Evolutionary conservation across 2,329 filamentous ascomycete genomes (phyloP), one percentile per base, ranked within the genome.

Genomic region (Hymenoscyphus albidus): DNA sequence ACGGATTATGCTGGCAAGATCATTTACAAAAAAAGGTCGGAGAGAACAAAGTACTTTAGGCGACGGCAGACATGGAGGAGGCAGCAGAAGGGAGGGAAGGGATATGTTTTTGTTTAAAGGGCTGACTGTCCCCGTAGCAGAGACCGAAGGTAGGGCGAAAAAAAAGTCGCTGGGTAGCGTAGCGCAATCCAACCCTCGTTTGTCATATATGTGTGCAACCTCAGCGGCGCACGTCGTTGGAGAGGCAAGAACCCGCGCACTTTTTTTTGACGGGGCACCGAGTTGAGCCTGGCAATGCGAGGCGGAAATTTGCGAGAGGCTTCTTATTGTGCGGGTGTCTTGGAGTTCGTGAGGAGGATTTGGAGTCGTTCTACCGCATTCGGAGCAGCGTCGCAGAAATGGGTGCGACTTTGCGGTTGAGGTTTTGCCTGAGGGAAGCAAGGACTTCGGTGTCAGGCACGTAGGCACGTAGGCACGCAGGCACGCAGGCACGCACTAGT

Each of bases 171-270:
- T 35, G 9, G 35, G 35, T 35, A 35, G 35, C 35, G 35, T 76
- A 71, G 74, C 73, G 70, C 74, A 72, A 74, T 72, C 73, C 71
- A 72, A 71, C 70, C 71, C 70, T 74, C 73, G 72, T 74, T 75
- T 75, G 74, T 74, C 73, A 74, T 74, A 74, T 74, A 73, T 74
- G 73, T 35, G 73, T 74, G 73, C 70, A 69, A 70, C 70, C 66
- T 69, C 59, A 69, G 44, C 44, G 69, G 72, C 70, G 71, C 65
- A 69, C 64, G 68, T 69, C 64, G 66, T 58, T 70, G 67, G 65
- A 69, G 59, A 70, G 66, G 72, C 69, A 74, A 73, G 73, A 72
- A 75, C 70, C 73, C 73, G 61, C 54, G 39, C 42, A 56, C 42
- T 57, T 57, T 59, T 65, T 35, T 35, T 35, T 35, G 35, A 63